These are phyloP conservation scores for Ogataea methanolica DNA, from an alignment of 805 yeast species.

Conservation along the genomic window DNA sequence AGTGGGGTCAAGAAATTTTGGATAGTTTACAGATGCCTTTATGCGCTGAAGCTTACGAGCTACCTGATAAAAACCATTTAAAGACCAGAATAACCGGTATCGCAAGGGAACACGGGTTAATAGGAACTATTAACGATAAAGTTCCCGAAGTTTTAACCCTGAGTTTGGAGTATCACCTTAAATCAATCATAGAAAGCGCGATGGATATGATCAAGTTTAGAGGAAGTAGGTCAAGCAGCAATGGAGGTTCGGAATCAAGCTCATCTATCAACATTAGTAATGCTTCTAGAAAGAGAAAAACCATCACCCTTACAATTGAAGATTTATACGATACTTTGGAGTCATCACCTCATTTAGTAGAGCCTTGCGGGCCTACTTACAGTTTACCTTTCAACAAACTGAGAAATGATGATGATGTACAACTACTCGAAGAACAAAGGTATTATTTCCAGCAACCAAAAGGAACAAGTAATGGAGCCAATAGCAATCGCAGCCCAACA, in stretches of 20 bases:
- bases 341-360: constrained; percentile 62
- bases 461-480: not conserved
- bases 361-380: constrained; percentile 58
- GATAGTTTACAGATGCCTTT: constrained; percentile 82
- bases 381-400: constrained; percentile 46
- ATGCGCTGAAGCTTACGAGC: constrained; percentile 68
- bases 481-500: constrained; percentile 7
- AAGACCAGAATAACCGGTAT: constrained; percentile 71
- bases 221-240: constrained; percentile 38
- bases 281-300: constrained; percentile 11
- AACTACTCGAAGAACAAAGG: constrained; percentile 14
- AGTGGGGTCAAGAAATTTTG: constrained; percentile 90
- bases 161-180: constrained; percentile 82
- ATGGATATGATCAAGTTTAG: constrained; percentile 68
- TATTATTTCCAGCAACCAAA: constrained; percentile 1
- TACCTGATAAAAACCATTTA: constrained; percentile 75
- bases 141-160: constrained; percentile 71
- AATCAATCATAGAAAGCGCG: constrained; percentile 66
- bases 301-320: constrained; percentile 52
- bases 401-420: constrained; percentile 50
- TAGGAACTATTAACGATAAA: constrained; percentile 73
- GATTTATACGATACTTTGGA: constrained; percentile 63
- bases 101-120: constrained; percentile 83
- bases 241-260: constrained; percentile 1
- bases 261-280: not conserved